Evolutionary conservation across 306 rosid species (phyloP), one percentile per base, ranked within the genome.

Genomic region (Purshia tridentata): DNA sequence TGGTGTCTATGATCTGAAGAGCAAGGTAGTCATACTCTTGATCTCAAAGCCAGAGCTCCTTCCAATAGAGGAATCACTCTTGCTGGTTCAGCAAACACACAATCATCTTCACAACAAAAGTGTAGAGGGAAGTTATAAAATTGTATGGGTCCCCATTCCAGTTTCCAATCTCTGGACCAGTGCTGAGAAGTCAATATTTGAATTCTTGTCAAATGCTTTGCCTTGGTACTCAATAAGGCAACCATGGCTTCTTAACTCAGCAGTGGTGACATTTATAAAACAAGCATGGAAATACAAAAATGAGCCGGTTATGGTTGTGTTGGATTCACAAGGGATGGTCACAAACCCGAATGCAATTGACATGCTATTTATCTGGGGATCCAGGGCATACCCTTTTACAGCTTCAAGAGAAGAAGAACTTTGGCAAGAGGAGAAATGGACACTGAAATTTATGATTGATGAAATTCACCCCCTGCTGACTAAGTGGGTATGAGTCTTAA

Each of bases 121-220:
- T n/a, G 54, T 69, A 20, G 75, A 46, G 59, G 86, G 62, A 71
- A 77, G 69, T 42, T 85, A 78, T n/a, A 71, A 73, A 80, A 75
- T 90, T 71, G 74, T 86, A 35, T 90, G 96, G 96, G 44, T 86
- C 71, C 92, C 96, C 41, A 80, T 86, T 82, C 75, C 90, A 63
- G 75, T 51, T 71, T 82, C 92, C 44, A 63, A 54, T 65, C 49
- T 41, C n/a, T 90, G 96, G 96, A 87, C 85, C 51, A 83, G 78
- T 5, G 79, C 84, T 11, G 96, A 90, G 56, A 79, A 78, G 55
- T 69, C 9, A 48, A 76, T 71, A 58, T 85, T 87, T 68, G 47
- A 65, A 40, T 55, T 67, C 63, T 15, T 82, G 15, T 82, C 96
- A 70, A 78, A 82, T 51, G 78, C 67, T 14, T 63, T 86, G 75